Conservation (phyloP, 352 stramenopile genomes). For the Pythium rishiriense region DNA sequence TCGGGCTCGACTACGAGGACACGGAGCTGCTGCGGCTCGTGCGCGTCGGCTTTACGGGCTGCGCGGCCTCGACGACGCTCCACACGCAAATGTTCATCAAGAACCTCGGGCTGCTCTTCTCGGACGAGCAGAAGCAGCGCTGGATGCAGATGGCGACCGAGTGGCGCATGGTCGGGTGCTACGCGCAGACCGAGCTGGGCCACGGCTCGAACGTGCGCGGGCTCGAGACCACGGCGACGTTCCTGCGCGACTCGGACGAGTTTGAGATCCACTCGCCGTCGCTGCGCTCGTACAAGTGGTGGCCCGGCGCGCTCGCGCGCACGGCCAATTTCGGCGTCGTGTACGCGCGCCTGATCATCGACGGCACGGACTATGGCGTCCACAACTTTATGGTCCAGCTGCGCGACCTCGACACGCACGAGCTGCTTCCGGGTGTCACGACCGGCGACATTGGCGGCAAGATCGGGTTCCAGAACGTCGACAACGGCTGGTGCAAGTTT, state of each 20-base stretch:
- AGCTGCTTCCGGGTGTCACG: constrained; percentile 48
- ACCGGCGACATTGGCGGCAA: constrained; percentile 71
- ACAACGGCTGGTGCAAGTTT: constrained; percentile 69
- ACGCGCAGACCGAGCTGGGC: constrained; percentile 88
- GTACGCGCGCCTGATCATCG: constrained; percentile 87
- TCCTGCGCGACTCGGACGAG: constrained; percentile 84
- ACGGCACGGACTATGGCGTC: constrained; percentile 88
- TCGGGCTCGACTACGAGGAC: constrained; percentile 56
- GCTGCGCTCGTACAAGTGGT: constrained; percentile 95
- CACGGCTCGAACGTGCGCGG: constrained; percentile 87
- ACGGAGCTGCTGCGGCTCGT: constrained; percentile 52
- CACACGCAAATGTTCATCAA: constrained; percentile 78
- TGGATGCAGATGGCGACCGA: constrained; percentile 76
- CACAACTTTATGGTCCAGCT: constrained; percentile 97
- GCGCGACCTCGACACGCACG: constrained; percentile 84
- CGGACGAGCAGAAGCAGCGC: constrained; percentile 58
- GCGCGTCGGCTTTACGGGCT: constrained; percentile 58
- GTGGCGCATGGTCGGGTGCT: constrained; percentile 80
- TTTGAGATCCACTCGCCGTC: constrained; percentile 96
- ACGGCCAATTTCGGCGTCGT: constrained; percentile 91
- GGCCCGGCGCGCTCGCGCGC: constrained; percentile 93
- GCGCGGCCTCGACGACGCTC: constrained; percentile 54
- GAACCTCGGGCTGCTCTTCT: constrained; percentile 62
- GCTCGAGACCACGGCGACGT: constrained; percentile 96
- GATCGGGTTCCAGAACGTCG: constrained; percentile 74